A percentile compares a stretch with the other conserved stretches of the same genome.
phyloP scores from a whole-genome alignment of 169 alveolate species.

The Babesia ovata region DNA sequence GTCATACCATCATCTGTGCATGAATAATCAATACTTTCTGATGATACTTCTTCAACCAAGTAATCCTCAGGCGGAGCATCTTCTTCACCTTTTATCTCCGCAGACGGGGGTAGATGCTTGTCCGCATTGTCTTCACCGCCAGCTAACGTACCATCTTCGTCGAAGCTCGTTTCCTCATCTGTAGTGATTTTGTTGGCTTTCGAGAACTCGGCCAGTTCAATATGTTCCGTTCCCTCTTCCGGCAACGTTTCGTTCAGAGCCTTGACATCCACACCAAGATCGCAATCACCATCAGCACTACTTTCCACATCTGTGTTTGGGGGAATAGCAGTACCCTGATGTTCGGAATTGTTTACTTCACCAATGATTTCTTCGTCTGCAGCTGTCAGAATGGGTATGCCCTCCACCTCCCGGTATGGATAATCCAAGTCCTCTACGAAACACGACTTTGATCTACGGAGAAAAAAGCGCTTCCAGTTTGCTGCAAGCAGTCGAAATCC shows the following conservation, averaged over 20 bases:
- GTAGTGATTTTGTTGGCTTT: neutral
- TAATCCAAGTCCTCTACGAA: no score
- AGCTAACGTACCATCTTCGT: no score
- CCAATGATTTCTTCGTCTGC: no score
- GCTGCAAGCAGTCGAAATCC: neutral
- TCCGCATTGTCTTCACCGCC: neutral
- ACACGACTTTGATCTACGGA: no score
- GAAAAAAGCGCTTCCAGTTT: neutral
- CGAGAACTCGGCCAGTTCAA: no score
- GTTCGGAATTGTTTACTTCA: neutral
- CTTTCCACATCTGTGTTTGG: neutral
- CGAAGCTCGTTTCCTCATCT: neutral
- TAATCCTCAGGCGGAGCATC: neutral
- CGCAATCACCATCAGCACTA: neutral
- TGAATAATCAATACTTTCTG: no score
- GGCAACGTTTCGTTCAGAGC: neutral
- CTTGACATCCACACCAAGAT: constrained; percentile 12
- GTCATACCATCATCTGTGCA: no score
- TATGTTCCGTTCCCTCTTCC: no score
- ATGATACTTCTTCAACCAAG: no score
- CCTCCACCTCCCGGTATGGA: no score
- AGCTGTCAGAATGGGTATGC: no score
- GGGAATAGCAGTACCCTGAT: neutral
- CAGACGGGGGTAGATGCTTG: neutral
- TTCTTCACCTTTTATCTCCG: neutral